Percentiles rank a stretch among this genome's conserved stretches.
Conservation (phyloP, 2,329 filamentous ascomycete genomes). For the Aspergillus thermomutatus region DNA sequence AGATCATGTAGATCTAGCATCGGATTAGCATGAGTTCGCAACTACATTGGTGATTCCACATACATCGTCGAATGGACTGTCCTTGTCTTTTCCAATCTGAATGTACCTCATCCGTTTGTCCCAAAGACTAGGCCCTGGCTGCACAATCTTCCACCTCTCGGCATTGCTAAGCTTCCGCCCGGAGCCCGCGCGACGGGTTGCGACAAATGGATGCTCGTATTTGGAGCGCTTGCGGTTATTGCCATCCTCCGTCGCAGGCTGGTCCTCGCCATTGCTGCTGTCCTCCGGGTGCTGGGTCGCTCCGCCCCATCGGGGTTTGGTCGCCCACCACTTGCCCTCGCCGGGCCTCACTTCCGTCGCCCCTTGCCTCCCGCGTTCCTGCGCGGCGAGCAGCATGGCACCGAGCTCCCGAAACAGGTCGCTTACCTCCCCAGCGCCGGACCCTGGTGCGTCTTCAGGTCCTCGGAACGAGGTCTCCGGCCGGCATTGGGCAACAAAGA, state of each 20-base stretch:
- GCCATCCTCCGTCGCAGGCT: conserved; percentile 22
- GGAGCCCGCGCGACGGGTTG: conserved; percentile 30
- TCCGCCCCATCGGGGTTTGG: conserved; percentile 55
- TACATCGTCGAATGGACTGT: conserved; percentile 53
- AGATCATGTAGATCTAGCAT: conserved; percentile 57
- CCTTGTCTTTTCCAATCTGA: conserved; percentile 53
- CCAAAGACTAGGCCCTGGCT: conserved; percentile 52
- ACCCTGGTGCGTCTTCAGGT: conserved; percentile 23
- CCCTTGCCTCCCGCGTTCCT: conserved; percentile 59
- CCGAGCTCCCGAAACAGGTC: conserved; percentile 58
- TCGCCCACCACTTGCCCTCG: conserved; percentile 61
- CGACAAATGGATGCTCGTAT: conserved; percentile 31
- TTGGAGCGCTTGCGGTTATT: conserved; percentile 39
- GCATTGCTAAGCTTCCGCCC: conserved; percentile 44
- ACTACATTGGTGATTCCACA: background rate
- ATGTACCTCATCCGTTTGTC: conserved; percentile 55
- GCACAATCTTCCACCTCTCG: conserved; percentile 53
- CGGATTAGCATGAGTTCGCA: background rate
- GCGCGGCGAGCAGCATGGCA: conserved; percentile 55
- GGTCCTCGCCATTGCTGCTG: conserved; percentile 27
- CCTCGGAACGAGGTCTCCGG: conserved; percentile 53
- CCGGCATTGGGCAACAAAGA: conserved; percentile 55
- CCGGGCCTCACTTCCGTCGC: conserved; percentile 48
- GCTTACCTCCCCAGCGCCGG: conserved; percentile 41
- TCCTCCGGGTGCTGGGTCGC: conserved; percentile 36